A percentile compares a stretch with the other conserved stretches of the same genome.
Evolutionary conservation across 352 stramenopile genomes (phyloP).

Genomic region (Phytophthora ohioensis): DNA sequence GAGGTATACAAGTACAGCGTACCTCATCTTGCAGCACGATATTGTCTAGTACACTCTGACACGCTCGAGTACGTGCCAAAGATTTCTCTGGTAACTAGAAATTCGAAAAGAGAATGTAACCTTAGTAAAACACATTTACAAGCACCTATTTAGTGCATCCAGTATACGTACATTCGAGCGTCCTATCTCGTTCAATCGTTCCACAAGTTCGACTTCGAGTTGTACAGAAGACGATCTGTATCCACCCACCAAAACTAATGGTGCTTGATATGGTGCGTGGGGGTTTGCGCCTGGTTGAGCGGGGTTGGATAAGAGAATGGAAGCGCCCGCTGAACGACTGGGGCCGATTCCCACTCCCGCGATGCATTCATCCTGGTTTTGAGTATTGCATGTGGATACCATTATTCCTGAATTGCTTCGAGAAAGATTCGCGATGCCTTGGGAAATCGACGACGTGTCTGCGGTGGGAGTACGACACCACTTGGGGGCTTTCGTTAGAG

Average conservation of each 20-base stretch:
- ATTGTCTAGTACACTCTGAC: constrained; percentile 55
- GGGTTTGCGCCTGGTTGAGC: constrained; percentile 7
- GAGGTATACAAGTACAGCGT: constrained; percentile 1
- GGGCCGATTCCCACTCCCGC: constrained; percentile 32
- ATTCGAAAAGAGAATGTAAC: constrained; percentile 3
- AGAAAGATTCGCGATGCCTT: constrained; percentile 7
- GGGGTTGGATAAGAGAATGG: constrained; percentile 24
- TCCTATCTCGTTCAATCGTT: constrained; percentile 75
- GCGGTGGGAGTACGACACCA: constrained; percentile 15
- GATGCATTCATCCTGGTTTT: constrained; percentile 40
- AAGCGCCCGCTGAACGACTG: constrained; percentile 22
- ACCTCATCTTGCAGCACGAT: constrained; percentile 75
- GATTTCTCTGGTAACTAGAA: constrained; percentile 65
- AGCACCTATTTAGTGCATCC: neutral
- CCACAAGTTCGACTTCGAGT: constrained; percentile 71
- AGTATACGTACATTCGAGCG: constrained; percentile 55
- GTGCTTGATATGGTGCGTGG: constrained; percentile 5
- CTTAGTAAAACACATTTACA: neutral
- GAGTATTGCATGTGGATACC: constrained; percentile 4
- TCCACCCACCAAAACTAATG: constrained; percentile 37
- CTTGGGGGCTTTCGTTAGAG: constrained; percentile 6
- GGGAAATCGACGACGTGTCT: constrained; percentile 15
- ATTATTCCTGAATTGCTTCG: constrained; percentile 12
- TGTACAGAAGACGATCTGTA: constrained; percentile 62
- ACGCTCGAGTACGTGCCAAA: constrained; percentile 57